A percentile compares a stretch with the other conserved stretches of the same genome.
phyloP scores from a whole-genome alignment of 129 eudicot species.

The Silybum marianum region DNA sequence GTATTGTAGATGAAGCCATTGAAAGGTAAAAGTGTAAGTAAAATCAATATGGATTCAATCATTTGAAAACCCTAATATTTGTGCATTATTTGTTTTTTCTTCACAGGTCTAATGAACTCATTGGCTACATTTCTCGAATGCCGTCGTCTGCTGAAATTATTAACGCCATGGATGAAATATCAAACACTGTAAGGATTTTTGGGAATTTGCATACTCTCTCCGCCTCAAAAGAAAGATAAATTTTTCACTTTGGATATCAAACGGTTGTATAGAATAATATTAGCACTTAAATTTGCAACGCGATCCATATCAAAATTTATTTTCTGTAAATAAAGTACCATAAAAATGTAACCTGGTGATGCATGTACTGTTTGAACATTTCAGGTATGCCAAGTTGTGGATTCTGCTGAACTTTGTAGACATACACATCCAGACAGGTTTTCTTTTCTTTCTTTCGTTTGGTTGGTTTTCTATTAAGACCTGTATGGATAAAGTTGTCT shows the following conservation, averaged over 20 bases:
- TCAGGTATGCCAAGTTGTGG: conserved; percentile 91
- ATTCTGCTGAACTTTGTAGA: conserved; percentile 88
- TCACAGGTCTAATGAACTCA: conserved; percentile 75
- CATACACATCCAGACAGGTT: conserved; percentile 98
- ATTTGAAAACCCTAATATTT: neutral
- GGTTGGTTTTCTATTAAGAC: no score
- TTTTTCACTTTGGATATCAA: neutral
- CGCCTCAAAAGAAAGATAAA: neutral
- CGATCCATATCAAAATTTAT: neutral
- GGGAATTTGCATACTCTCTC: neutral
- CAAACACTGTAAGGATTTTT: conserved; percentile 64
- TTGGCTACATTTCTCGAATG: conserved; percentile 63
- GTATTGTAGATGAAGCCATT: conserved; percentile 89
- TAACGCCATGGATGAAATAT: conserved; percentile 89
- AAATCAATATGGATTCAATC: neutral
- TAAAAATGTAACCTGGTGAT: neutral
- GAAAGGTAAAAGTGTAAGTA: conserved; percentile 49
- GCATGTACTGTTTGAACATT: conserved; percentile 16
- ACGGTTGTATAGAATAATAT: neutral
- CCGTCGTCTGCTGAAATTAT: conserved; percentile 71
- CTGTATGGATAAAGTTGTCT: no score
- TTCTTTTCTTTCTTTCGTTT: neutral
- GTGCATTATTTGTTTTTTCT: neutral
- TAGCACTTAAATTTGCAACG: neutral
- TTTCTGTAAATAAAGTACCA: neutral